phyloP scores from a whole-genome alignment of 176 grass and related monocot genomes.

The Juncus inflexus region DNA sequence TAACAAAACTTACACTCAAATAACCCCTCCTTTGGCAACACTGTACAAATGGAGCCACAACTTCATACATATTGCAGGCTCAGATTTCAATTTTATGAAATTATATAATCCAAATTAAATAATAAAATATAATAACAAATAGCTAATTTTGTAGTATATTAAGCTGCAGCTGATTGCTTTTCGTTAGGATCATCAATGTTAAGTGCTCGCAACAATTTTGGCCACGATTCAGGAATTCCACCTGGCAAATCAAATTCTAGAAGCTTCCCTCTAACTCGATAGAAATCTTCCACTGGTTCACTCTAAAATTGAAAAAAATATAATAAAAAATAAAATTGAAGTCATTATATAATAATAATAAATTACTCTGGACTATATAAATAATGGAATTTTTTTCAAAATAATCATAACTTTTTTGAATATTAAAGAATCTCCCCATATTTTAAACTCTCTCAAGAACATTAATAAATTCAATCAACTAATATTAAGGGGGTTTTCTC shows the following conservation, averaged over 20 bases:
- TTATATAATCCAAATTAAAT: not conserved
- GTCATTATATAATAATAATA: not conserved
- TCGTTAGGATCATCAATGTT: constrained; percentile 60
- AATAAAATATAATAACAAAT: not conserved
- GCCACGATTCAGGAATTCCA: constrained; percentile 73
- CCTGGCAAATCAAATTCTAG: constrained; percentile 85
- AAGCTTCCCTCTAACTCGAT: constrained; percentile 63
- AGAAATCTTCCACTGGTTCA: constrained; percentile 85
- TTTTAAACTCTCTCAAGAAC: too few species aligned
- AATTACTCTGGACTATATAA: not conserved
- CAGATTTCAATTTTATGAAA: not conserved
- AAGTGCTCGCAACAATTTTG: constrained; percentile 74
- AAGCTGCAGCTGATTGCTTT: constrained; percentile 57
- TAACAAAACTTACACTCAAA: too few species aligned
- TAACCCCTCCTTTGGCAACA: not conserved
- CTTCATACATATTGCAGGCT: not conserved
- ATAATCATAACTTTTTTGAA: too few species aligned
- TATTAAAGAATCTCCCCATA: too few species aligned
- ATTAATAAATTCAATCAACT: too few species aligned
- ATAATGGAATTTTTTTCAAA: not conserved
- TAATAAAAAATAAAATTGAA: too few species aligned
- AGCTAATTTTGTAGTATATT: constrained; percentile 4
- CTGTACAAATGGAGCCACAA: constrained; percentile 1
- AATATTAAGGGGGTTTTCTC: too few species aligned
- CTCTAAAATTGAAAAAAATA: constrained; percentile 37